phyloP scores from a whole-genome alignment of 129 eudicot genomes.

The Saussurea involucrata region DNA sequence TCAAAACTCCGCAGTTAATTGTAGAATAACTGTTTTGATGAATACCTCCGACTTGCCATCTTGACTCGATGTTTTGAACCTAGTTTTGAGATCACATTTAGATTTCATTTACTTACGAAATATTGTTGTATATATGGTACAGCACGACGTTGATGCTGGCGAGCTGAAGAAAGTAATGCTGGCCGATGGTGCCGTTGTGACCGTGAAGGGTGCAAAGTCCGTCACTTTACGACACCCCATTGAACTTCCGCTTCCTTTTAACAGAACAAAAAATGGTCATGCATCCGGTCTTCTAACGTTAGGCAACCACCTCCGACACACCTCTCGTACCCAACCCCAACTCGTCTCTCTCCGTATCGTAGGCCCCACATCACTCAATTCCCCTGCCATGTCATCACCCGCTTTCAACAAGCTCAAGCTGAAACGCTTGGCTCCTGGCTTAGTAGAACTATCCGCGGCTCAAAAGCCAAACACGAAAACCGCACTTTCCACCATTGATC shows the following conservation, averaged over 20 bases:
- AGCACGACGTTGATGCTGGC: conserved; percentile 84
- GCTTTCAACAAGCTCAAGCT: conserved; percentile 55
- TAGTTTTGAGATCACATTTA: background rate
- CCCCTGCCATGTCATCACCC: conserved; percentile 54
- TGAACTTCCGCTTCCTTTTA: conserved; percentile 68
- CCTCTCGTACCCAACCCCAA: conserved; percentile 48
- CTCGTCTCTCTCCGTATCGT: conserved; percentile 72
- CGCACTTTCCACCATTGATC: conserved; percentile 35
- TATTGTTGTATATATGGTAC: conserved; percentile 8
- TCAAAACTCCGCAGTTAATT: too few relatives aligned
- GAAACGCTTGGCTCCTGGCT: conserved; percentile 74
- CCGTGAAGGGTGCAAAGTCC: conserved; percentile 78
- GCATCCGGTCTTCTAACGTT: conserved; percentile 63
- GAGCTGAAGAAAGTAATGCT: conserved; percentile 63
- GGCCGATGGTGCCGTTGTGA: conserved; percentile 81
- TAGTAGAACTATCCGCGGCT: conserved; percentile 61
- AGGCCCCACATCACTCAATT: conserved; percentile 77
- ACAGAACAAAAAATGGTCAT: conserved; percentile 33
- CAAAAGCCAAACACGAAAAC: conserved; percentile 32
- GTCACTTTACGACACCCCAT: conserved; percentile 70
- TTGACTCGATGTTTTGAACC: background rate
- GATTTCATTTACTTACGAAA: background rate
- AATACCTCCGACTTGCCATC: background rate
- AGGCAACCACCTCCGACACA: conserved; percentile 54
- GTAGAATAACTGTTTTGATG: too few relatives aligned